Evolutionary conservation across 2,329 filamentous ascomycete genomes (phyloP).

Genomic region (Hymenoscyphus repandus): DNA sequence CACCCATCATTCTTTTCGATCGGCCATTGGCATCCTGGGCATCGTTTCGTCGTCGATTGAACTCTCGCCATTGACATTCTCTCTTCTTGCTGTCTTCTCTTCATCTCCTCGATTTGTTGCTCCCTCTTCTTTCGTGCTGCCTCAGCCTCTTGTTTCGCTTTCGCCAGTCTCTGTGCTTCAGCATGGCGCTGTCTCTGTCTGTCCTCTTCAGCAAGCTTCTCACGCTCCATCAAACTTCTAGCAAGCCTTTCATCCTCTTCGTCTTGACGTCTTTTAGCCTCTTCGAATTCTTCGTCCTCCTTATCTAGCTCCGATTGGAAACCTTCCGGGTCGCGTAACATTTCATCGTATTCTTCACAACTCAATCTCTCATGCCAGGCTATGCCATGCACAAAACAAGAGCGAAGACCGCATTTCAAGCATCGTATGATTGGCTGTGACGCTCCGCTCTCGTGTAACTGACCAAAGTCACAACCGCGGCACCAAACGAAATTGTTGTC

Average conservation of each 20-base stretch:
- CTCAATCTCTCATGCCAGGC: conserved; percentile 14
- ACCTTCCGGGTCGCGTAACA: conserved; percentile 10
- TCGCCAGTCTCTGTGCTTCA: background rate
- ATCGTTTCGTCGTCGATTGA: too few relatives aligned
- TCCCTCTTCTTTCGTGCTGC: conserved; percentile 2
- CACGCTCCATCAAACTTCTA: background rate
- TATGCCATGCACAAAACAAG: conserved; percentile 12
- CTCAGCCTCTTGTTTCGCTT: conserved; percentile 1
- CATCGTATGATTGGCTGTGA: conserved; percentile 12
- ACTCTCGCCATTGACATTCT: too few relatives aligned
- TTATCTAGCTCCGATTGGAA: conserved; percentile 7
- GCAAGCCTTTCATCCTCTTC: conserved; percentile 1
- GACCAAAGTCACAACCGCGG: conserved; percentile 14
- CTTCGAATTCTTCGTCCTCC: conserved; percentile 2
- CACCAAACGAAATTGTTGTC: conserved; percentile 17
- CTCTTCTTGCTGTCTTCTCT: too few relatives aligned
- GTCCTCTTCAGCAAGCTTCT: conserved; percentile 5
- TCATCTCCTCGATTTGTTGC: too few relatives aligned
- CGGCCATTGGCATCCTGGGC: conserved; percentile 8
- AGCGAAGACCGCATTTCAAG: conserved; percentile 9
- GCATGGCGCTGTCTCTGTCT: conserved; percentile 7
- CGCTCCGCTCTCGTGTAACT: conserved; percentile 9
- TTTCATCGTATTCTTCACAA: conserved; percentile 16
- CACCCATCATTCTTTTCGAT: conserved; percentile 17
- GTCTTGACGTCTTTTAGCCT: background rate